A percentile compares a stretch with the other conserved stretches of the same genome.
phyloP scores from a whole-genome alignment of 2,329 filamentous ascomycete genomes.

The Fusarium sulawesiense region DNA sequence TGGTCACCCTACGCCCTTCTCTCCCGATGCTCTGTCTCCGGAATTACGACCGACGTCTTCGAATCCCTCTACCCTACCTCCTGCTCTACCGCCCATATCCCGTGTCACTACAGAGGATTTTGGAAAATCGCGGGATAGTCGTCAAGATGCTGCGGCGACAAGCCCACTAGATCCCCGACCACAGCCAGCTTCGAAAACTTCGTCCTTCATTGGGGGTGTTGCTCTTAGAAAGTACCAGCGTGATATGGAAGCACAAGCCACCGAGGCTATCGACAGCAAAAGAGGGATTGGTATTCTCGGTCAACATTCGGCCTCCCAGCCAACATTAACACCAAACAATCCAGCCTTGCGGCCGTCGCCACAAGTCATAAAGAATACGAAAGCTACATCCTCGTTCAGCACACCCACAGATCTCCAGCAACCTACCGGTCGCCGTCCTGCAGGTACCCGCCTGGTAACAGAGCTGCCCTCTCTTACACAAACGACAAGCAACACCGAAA shows the following conservation, averaged over 20 bases:
- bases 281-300: constrained; percentile 26
- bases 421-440: constrained; percentile 56
- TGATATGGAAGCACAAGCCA: constrained; percentile 47
- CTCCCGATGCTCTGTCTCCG: constrained; percentile 54
- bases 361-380: constrained; percentile 46
- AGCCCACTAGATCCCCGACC: constrained; percentile 40
- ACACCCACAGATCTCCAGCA: constrained; percentile 62
- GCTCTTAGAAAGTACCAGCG: constrained; percentile 64
- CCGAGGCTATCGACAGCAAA: constrained; percentile 33
- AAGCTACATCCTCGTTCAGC: constrained; percentile 55
- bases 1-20: constrained; percentile 56
- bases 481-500: constrained; percentile 51
- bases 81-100: constrained; percentile 63
- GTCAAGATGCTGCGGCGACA: constrained; percentile 43
- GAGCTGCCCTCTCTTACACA: constrained; percentile 52
- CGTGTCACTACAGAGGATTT: constrained; percentile 59
- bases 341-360: constrained; percentile 43
- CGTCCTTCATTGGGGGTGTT: constrained; percentile 66
- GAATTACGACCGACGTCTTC: constrained; percentile 53
- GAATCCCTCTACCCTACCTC: constrained; percentile 56
- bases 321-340: constrained; percentile 38
- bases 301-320: constrained; percentile 36
- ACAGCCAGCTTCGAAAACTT: constrained; percentile 48
- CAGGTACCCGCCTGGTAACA: constrained; percentile 54
- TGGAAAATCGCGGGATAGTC: constrained; percentile 39